Evolutionary conservation across 2,329 filamentous ascomycete species (phyloP).

Genomic region (Coniella lustricola): DNA sequence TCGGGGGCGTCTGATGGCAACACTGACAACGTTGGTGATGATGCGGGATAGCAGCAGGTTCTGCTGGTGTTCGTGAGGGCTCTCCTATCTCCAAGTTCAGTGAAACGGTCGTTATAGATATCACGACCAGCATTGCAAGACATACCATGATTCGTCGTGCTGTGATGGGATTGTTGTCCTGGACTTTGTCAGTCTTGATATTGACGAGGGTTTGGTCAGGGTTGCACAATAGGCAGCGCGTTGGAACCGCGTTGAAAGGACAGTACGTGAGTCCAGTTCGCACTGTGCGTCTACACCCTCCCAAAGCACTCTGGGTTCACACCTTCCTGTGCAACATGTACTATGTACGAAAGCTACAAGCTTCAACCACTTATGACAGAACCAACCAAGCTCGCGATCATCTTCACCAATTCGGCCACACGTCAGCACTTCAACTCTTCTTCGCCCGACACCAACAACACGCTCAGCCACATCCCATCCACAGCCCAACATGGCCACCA

Average conservation of each 20-base stretch:
- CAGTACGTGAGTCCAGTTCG: neutral
- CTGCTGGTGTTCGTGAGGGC: slow-evolving; percentile 96
- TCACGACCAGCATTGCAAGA: neutral
- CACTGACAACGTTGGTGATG: slow-evolving; percentile 89
- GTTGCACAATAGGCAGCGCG: neutral
- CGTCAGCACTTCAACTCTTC: too few species aligned
- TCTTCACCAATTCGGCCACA: too few species aligned
- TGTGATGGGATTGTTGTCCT: neutral
- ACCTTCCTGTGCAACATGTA: too few species aligned
- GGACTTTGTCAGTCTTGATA: neutral
- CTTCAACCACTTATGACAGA: too few species aligned
- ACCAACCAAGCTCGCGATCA: too few species aligned
- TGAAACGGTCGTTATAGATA: too few species aligned
- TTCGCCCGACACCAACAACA: neutral
- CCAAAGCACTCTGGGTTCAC: too few species aligned
- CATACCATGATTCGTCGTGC: slow-evolving; percentile 8
- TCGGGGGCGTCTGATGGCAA: neutral
- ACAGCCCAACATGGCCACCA: slow-evolving; percentile 1
- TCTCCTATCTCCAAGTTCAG: slow-evolving; percentile 54
- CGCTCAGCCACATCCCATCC: neutral
- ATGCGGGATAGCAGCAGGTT: slow-evolving; percentile 88
- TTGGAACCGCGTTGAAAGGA: slow-evolving; percentile 1
- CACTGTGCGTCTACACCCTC: neutral
- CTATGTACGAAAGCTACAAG: too few species aligned
- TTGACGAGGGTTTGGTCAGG: slow-evolving; percentile 10